A percentile compares a stretch with the other conserved stretches of the same genome.
Evolutionary conservation across 306 rosid species (phyloP).

Genomic region (Sicyos edulis): DNA sequence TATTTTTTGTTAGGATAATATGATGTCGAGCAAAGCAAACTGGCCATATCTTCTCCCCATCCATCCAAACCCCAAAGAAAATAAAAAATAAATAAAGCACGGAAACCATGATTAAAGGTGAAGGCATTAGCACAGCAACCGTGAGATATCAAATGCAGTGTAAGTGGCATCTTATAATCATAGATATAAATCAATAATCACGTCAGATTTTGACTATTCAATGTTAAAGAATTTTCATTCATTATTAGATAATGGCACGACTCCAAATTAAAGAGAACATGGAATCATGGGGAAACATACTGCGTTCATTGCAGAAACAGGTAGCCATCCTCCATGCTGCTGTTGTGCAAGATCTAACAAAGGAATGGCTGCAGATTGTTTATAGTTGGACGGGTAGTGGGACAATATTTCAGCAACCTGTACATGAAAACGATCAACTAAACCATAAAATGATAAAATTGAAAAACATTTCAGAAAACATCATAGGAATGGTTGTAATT

Average conservation of each 20-base stretch:
- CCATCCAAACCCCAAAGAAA: no score
- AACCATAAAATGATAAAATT: background rate
- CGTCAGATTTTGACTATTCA: no score
- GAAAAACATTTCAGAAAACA: background rate
- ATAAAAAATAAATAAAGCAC: no score
- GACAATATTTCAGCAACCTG: conserved; percentile 83
- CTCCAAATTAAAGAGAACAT: conserved; percentile 1
- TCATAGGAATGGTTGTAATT: background rate
- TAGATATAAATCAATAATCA: no score
- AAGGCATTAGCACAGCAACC: no score
- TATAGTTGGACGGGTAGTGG: conserved; percentile 96
- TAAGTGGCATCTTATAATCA: no score
- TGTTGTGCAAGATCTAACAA: conserved; percentile 98
- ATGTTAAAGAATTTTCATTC: no score
- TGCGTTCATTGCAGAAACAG: conserved; percentile 95
- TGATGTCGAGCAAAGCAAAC: no score
- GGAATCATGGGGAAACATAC: conserved; percentile 43
- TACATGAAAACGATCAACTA: conserved; percentile 22
- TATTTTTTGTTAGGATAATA: no score
- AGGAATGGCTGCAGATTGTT: conserved; percentile 97
- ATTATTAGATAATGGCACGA: background rate
- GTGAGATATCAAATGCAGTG: no score
- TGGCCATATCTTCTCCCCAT: no score
- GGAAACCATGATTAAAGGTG: no score
- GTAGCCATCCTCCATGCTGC: conserved; percentile 98